Evolutionary conservation across 495 filamentous ascomycete species (phyloP), one percentile per base, ranked within the genome.

Genomic region (Hypoxylon fuscum): DNA sequence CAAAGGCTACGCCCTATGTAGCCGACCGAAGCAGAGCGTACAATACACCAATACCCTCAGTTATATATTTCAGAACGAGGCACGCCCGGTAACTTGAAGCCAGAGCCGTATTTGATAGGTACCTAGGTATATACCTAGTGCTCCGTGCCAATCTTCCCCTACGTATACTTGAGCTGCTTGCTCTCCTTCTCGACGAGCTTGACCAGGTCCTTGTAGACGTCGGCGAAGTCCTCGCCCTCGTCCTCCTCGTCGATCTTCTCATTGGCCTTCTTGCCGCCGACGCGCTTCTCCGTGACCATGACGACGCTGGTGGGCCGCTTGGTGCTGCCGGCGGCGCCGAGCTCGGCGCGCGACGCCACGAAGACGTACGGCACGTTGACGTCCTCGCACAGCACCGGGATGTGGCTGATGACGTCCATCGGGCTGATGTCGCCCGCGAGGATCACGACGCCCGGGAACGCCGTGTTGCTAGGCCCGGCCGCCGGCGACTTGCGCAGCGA

Each of bases 341-440:
- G 85, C 76, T 97, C 92, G 50, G 90, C 92, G 58, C 95, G 87
- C 44, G 87, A 91, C 25, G 86, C 82, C 58, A 98, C 88, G 76
- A 91, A 99, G 64, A 98, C 80, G 77, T 98, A 99, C 3, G 93
- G 94, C 48, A 97, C 88, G 70, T 88, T 88, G 81, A 97, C 93
- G 77, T 97, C 93, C 78, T 99, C 95, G 83, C 96, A 98, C 40
- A 98, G 87, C 12, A 98, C 89, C 49, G 95, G 95, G 64, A 99
- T 90, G 77, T 98, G 95, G 44, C 90, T 93, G 78, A 98, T 96
- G 68, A 97, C 93, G 72, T 97, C 93, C 89, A 93, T 91, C 56
- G 95, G 95, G 18, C 90, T 95, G 82, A 98, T 97, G 73, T 99
- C 95, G 51, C 90, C 95, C 25, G 96, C 95, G 50, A 99, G 88